Base-by-base conservation (phyloP, 495 filamentous ascomycete genomes). In the Neurospora sp. region DNA sequence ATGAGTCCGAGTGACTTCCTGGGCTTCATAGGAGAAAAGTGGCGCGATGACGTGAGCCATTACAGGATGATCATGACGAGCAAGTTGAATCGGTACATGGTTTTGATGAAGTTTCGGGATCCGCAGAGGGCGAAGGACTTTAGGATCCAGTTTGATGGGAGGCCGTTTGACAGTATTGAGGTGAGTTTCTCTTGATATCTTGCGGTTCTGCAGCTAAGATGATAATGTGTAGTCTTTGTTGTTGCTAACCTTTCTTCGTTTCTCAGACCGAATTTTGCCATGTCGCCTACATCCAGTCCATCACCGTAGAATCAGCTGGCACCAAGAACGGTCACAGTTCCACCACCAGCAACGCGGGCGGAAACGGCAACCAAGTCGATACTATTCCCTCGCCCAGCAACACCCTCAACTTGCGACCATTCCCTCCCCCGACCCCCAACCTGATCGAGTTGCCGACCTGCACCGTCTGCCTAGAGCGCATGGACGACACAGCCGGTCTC, bases 401-500 rank as follows among this genome's bases (percentile, higher is more conserved):
- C 42, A 79, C 86, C 22, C 83, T 84, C 73, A 86, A 88, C 18
- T 87, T 91, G 8, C 97, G 93, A 79, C 96, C 96, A 0, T 89
- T 95, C 20, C 93, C 96, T 1, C 96, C 96, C 27, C 96, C 95
- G 10, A 98, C 96, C 3, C 94, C 94, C 1, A 89, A 92, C 20
- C 86, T 98, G 12, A 85, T 97, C 72, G 96, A 99, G 81, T 86
- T 99, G 1, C 96, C 96, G 5, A 99, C 96, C 3, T 99, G 96
- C 74, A 93, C 96, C 1, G 96, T 99, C 16, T 99, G 96, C 75
- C 87, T 99, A 14, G 96, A 99, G 82, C 91, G 96, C 41, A 99
- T 99, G 96, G 96, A 99, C 75, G 94, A 99, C 76, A 97, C 94
- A 7, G 94, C 93, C 0, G 96, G 96, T 5, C 84, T 99, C 4